These are phyloP conservation scores for Phyllosticta ampelicida DNA, from an alignment of 2,329 filamentous ascomycete genomes.

Conservation along the genomic window DNA sequence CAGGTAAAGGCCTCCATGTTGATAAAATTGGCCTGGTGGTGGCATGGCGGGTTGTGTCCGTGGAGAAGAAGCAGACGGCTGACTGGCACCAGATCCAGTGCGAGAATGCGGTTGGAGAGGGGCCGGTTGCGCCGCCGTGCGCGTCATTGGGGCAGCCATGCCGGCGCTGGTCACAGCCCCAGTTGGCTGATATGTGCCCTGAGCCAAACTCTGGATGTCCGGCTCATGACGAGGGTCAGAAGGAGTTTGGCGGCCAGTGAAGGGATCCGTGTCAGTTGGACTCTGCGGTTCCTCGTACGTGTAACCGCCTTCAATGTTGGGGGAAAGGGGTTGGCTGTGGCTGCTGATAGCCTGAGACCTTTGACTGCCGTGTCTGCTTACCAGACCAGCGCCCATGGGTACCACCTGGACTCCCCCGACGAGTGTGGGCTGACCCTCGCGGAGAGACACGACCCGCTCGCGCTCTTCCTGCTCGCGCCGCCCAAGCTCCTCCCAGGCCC, in stretches of 20 bases:
- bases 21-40: slow-evolving; percentile 26
- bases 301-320: slow-evolving; percentile 30
- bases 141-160: background rate
- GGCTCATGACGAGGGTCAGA: slow-evolving; percentile 19
- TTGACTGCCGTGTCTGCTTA: slow-evolving; percentile 41
- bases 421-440: slow-evolving; percentile 76
- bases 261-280: slow-evolving; percentile 52
- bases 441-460: slow-evolving; percentile 72
- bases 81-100: background rate
- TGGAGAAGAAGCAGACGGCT: background rate
- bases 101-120: slow-evolving; percentile 10
- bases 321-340: slow-evolving; percentile 10
- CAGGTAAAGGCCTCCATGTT: slow-evolving; percentile 28
- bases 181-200: slow-evolving; percentile 17
- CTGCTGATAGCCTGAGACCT: slow-evolving; percentile 18
- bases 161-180: slow-evolving; percentile 18
- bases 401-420: slow-evolving; percentile 93
- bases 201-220: slow-evolving; percentile 21
- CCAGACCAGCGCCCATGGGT: slow-evolving; percentile 69
- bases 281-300: slow-evolving; percentile 40
- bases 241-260: slow-evolving; percentile 36
- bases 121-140: background rate
- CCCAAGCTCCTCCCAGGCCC: slow-evolving; percentile 95
- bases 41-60: background rate
- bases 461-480: slow-evolving; percentile 87